A percentile compares a stretch with the other conserved stretches of the same genome.
These are phyloP conservation scores for Daedaleopsis sinensis DNA, from an alignment of 768 basidiomycete genomes.

Conservation along the genomic window DNA sequence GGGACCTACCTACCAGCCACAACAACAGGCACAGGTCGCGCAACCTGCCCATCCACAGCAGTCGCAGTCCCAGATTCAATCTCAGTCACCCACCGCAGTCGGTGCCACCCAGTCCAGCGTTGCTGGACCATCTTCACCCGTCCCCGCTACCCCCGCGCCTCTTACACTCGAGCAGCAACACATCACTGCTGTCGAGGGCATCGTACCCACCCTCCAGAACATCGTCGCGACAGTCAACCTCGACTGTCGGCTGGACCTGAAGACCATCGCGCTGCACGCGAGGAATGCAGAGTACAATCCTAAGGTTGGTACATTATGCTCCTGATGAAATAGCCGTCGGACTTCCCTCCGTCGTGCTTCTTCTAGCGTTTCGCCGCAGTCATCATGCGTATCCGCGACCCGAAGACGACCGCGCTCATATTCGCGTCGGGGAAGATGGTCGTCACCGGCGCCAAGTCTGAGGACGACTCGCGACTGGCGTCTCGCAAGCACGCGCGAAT, in stretches of 20 bases:
- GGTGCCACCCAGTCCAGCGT: constrained; percentile 41
- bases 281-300: constrained; percentile 99
- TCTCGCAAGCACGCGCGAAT: constrained; percentile 99
- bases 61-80: constrained; percentile 29
- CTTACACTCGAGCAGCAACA: constrained; percentile 90
- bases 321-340: constrained; percentile 54
- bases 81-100: constrained; percentile 29
- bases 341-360: constrained; percentile 59
- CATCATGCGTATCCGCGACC: constrained; percentile 99
- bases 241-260: constrained; percentile 94
- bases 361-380: constrained; percentile 99
- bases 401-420: constrained; percentile 98
- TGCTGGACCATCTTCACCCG: constrained; percentile 63
- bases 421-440: constrained; percentile 99
- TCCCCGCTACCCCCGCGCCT: constrained; percentile 69
- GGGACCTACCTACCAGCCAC: constrained; percentile 50
- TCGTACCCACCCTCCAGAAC: constrained; percentile 99
- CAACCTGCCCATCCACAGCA: constrained; percentile 25
- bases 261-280: constrained; percentile 97
- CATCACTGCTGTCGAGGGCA: constrained; percentile 96
- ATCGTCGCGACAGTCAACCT: constrained; percentile 99
- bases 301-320: constrained; percentile 79
- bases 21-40: constrained; percentile 11
- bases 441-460: constrained; percentile 98
- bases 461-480: constrained; percentile 95